Conservation (phyloP, 2,329 filamentous ascomycete genomes). For the Harringtonia lauricola region DNA sequence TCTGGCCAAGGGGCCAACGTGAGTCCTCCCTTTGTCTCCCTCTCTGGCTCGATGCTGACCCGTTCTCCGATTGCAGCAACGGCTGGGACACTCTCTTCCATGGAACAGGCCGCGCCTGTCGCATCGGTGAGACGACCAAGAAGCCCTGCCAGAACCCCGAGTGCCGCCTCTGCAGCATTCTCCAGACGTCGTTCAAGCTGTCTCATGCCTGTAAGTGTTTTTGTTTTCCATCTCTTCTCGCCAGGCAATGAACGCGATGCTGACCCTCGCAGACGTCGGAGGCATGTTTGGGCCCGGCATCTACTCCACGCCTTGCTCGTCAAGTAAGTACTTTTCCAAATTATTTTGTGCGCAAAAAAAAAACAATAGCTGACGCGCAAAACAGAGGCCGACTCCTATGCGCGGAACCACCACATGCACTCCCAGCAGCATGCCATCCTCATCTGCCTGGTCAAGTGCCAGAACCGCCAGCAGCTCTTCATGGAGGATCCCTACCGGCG, state of each 20-base stretch:
- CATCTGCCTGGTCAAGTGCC: constrained; percentile 1
- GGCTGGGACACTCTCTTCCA: background rate
- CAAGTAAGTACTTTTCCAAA: too few species aligned
- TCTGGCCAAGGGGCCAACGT: too few species aligned
- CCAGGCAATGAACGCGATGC: background rate
- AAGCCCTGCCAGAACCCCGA: background rate
- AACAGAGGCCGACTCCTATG: constrained; percentile 5
- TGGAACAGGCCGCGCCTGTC: constrained; percentile 2
- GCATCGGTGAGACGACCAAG: background rate
- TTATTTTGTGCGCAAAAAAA: too few species aligned
- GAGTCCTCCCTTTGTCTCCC: too few species aligned
- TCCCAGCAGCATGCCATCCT: constrained; percentile 3
- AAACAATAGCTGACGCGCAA: background rate
- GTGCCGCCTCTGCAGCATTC: constrained; percentile 1
- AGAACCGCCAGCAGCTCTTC: background rate
- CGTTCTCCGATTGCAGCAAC: background rate
- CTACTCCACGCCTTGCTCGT: constrained; percentile 3
- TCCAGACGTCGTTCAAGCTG: background rate
- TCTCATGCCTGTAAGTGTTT: background rate
- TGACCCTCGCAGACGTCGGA: background rate
- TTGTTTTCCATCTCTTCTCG: too few species aligned
- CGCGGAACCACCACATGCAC: background rate
- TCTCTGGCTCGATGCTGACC: background rate
- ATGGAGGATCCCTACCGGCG: background rate
- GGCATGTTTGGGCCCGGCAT: constrained; percentile 2